Base-by-base conservation (phyloP, 2,329 filamentous ascomycete species). In the Botryosphaeria dothidea region DNA sequence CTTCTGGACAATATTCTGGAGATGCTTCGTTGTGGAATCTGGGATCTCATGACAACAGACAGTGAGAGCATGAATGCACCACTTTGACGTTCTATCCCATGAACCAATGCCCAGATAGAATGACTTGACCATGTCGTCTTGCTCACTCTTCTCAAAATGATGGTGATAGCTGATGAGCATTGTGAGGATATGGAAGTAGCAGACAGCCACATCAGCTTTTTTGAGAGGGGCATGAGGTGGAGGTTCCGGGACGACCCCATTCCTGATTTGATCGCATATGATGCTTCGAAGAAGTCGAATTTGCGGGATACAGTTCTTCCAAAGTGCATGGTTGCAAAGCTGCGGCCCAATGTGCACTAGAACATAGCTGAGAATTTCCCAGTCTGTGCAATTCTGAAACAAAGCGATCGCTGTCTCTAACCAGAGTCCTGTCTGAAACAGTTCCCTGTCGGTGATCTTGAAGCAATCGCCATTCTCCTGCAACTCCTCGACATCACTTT, bases 21-120 rank as follows among this genome's bases (percentile, higher is more conserved):
- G 83, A 21, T 89, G 90, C 74, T 94, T 96, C 73, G 90, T 92
- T 60, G 93, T 91, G 13, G 94, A 94, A 19, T 91, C 85, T 2
- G 95, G 93, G 27, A 97, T 86, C 77, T 99, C 95, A 72, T 97
- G 93, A 75, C 93, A 97, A 80, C 94, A 98, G 66, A 99, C 90
- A 0, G 93, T 93, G 21, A 99, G 82, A 0, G 94, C 94, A 75
- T 99, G 94, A 62, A 99, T 97, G 77, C 95, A 99, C 67, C 89
- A 91, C 72, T 93, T 95, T 21, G 93, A 92, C 63, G 92, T 96
- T 68, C 91, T 87, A 71, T 97, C 93, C 86, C 90, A 93, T 1
- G 88, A 88, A 11, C 90, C 88, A 66, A 98, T 92, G 1, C 94
- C 94, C 64, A 90, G 86, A 69, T 96, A 88, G 73, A 99, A 97